Percentiles rank a stretch among this genome's conserved stretches.
Conservation (phyloP, 2,329 filamentous ascomycete species). For the Ilyonectria mors-panacis region DNA sequence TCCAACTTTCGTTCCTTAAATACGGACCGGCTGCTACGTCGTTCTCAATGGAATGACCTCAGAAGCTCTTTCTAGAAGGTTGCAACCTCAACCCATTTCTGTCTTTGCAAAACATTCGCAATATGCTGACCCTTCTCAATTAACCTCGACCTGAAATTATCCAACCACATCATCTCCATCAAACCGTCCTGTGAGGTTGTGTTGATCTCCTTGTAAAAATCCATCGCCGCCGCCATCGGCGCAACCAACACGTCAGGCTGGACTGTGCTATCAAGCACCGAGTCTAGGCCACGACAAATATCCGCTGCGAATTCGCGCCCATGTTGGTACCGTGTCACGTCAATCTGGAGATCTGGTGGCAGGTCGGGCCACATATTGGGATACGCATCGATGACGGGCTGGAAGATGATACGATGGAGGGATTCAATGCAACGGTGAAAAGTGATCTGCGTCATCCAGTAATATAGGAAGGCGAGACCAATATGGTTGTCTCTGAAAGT, state of each 20-base stretch:
- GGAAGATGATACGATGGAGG: slow-evolving; percentile 61
- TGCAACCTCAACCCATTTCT: slow-evolving; percentile 57
- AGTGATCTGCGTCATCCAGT: slow-evolving; percentile 67
- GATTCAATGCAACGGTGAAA: slow-evolving; percentile 64
- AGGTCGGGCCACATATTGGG: slow-evolving; percentile 57
- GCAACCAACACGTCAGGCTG: slow-evolving; percentile 64
- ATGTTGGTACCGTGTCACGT: slow-evolving; percentile 61
- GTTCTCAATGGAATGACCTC: background rate
- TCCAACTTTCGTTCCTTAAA: too few relatives aligned
- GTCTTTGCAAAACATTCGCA: slow-evolving; percentile 55
- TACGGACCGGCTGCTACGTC: background rate
- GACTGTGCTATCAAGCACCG: slow-evolving; percentile 57
- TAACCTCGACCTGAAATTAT: slow-evolving; percentile 59
- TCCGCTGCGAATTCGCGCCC: slow-evolving; percentile 62
- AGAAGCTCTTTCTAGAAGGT: slow-evolving; percentile 39
- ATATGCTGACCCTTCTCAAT: slow-evolving; percentile 59
- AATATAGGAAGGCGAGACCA: slow-evolving; percentile 66
- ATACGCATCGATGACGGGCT: slow-evolving; percentile 60
- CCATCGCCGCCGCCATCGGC: slow-evolving; percentile 60
- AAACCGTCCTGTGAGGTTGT: slow-evolving; percentile 57
- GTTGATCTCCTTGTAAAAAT: slow-evolving; percentile 60
- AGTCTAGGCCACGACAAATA: slow-evolving; percentile 67
- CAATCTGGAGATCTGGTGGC: slow-evolving; percentile 56
- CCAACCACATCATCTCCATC: slow-evolving; percentile 65
- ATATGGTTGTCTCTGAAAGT: slow-evolving; percentile 61